Evolutionary conservation across 2,329 filamentous ascomycete species (phyloP).

Genomic region (Tolypocladium capitatum): DNA sequence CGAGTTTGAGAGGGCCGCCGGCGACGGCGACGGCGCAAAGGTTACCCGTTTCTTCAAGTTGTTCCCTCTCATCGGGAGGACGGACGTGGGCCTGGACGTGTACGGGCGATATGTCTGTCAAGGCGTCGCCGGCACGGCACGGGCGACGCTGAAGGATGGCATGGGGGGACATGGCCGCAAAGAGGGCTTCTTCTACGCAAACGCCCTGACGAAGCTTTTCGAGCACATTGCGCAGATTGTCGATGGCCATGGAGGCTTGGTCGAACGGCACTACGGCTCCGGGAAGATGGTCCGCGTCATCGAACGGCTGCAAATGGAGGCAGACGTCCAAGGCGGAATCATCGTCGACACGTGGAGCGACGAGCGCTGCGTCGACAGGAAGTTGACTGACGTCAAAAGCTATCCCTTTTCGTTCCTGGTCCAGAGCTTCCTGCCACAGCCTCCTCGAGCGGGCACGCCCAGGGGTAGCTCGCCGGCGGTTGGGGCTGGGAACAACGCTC

Average conservation of each 20-base stretch:
- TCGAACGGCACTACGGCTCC: slow-evolving; percentile 84
- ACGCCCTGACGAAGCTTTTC: slow-evolving; percentile 79
- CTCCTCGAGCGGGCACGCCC: slow-evolving; percentile 50
- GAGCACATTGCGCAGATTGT: slow-evolving; percentile 97
- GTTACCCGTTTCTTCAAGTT: slow-evolving; percentile 97
- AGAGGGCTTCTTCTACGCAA: slow-evolving; percentile 85
- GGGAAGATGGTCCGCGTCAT: slow-evolving; percentile 94
- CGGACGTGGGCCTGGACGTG: slow-evolving; percentile 81
- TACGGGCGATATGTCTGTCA: slow-evolving; percentile 95
- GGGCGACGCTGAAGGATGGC: slow-evolving; percentile 63
- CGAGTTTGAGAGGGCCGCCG: slow-evolving; percentile 87
- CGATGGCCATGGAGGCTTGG: slow-evolving; percentile 77
- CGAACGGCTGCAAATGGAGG: slow-evolving; percentile 83
- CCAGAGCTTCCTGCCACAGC: slow-evolving; percentile 73
- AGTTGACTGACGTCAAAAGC: slow-evolving; percentile 88
- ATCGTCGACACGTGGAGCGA: slow-evolving; percentile 93
- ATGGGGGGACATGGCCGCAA: slow-evolving; percentile 34
- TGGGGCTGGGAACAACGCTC: slow-evolving; percentile 37
- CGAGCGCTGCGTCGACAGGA: slow-evolving; percentile 70
- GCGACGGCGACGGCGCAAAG: slow-evolving; percentile 73
- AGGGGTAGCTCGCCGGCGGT: slow-evolving; percentile 65
- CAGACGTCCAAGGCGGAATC: slow-evolving; percentile 91
- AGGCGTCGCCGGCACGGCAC: slow-evolving; percentile 74
- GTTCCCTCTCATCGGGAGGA: slow-evolving; percentile 82
- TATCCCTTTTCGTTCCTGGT: slow-evolving; percentile 97